Evolutionary conservation across 805 yeast species (phyloP), one percentile per base, ranked within the genome.

Genomic region (Cyberlindnera euphorbiiphila): DNA sequence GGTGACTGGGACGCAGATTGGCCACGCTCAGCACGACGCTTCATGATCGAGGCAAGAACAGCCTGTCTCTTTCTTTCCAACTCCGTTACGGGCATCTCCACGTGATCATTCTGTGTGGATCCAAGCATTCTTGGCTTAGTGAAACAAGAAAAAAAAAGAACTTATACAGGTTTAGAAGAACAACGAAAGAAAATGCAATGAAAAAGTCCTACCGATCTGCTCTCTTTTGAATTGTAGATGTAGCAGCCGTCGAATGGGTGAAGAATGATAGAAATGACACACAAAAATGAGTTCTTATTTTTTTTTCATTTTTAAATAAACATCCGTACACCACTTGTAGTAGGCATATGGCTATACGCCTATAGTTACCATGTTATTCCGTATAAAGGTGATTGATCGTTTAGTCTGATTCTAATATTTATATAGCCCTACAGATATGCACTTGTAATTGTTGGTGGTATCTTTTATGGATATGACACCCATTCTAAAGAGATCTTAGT

Each of bases 11-110:
- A 25, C 10, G 19, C 16, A 6, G 39, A 27, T 4, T 21, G 12
- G 11, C 34, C 13, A 3, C 40, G 36, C 9, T 42, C 12, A 10
- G 34, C 37, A 2, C 28, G 32, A 13, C 40, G 31, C 21, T 38
- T 45, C 39, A 42, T 45, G 39, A 53, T 33, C 1, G 57, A 53
- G 2, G 40, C 52, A 6, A 53, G 42, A n/a, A 51, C 54, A 9
- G 57, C 57, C 19, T 27, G 47, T 14, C 55, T 38, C 41, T 46
- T 51, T 23, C 42, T 36, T 39, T 48, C 52, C 11, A 53, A 21
- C 18, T 49, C 53, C 9, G 42, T 15, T 27, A 32, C 15, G 8
- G 24, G 24, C 7, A 11, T n/a, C 9, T 9, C 25, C 12, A 18
- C 13, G 4, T 20, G 18, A 5, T 18, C 17, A 6, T 9, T 21